phyloP scores from a whole-genome alignment of 805 yeast genomes.

The Candida morakotiae region DNA sequence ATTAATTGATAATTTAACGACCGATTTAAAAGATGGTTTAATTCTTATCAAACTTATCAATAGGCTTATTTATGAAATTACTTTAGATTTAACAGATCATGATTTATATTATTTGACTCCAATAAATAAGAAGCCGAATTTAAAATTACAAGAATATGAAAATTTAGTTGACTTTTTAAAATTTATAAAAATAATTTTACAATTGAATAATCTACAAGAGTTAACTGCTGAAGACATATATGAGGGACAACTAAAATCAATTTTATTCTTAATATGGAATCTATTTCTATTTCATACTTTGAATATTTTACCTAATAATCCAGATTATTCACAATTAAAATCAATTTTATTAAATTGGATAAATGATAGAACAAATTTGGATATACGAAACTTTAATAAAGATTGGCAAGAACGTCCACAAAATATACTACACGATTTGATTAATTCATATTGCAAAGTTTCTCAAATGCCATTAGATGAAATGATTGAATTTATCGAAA shows the following conservation, averaged over 20 bases:
- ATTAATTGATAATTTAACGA: slow-evolving; percentile 15
- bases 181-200: slow-evolving; percentile 35
- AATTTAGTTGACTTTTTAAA: slow-evolving; percentile 41
- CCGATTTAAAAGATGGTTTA: slow-evolving; percentile 40
- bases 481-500: slow-evolving; percentile 42
- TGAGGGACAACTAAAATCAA: slow-evolving; percentile 45
- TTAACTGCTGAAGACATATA: slow-evolving; percentile 48
- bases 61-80: slow-evolving; percentile 20
- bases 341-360: slow-evolving; percentile 47
- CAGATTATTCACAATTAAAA: slow-evolving; percentile 29
- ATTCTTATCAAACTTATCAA: slow-evolving; percentile 34
- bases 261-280: slow-evolving; percentile 48
- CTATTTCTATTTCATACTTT: slow-evolving; percentile 40
- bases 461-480: slow-evolving; percentile 14
- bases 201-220: slow-evolving; percentile 34
- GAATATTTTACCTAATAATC: slow-evolving; percentile 19
- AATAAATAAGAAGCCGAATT: slow-evolving; percentile 33
- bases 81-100: slow-evolving; percentile 1
- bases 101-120: slow-evolving; percentile 25
- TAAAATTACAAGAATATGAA: slow-evolving; percentile 44
- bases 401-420: slow-evolving; percentile 45
- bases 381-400: slow-evolving; percentile 45
- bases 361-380: slow-evolving; percentile 23
- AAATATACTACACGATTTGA: background rate
- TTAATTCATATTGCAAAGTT: background rate